A percentile compares a stretch with the other conserved stretches of the same genome.
phyloP scores from a whole-genome alignment of 192 early-diverging fungal genomes.

The Obelidium mucronatum region DNA sequence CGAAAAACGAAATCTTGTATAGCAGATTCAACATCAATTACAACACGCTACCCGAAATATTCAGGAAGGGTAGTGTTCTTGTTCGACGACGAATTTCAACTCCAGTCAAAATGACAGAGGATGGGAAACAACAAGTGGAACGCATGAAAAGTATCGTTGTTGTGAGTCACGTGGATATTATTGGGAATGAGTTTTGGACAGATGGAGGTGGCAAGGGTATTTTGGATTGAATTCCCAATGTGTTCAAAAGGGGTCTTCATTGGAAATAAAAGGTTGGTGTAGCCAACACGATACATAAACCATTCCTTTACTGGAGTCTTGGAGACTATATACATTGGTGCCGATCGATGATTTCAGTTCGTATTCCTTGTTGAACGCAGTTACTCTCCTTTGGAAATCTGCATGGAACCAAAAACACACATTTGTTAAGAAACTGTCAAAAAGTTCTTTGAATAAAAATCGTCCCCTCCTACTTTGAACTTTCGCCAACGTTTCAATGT shows the following conservation, averaged over 20 bases:
- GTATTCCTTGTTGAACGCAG: background rate
- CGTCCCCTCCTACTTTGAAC: background rate
- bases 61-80: constrained; percentile 86
- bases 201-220: background rate
- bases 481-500: background rate
- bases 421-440: background rate
- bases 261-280: constrained; percentile 10
- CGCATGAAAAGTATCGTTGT: constrained; percentile 41
- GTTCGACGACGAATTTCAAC: constrained; percentile 53
- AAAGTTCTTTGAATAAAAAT: background rate
- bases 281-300: constrained; percentile 21
- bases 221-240: background rate
- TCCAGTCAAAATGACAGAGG: constrained; percentile 26
- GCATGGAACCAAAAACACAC: background rate
- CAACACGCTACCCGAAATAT: constrained; percentile 81
- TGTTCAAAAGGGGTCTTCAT: constrained; percentile 1
- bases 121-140: constrained; percentile 29
- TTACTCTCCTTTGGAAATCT: constrained; percentile 1
- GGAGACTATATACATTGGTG: background rate
- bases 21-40: constrained; percentile 88
- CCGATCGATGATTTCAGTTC: background rate
- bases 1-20: constrained; percentile 94
- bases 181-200: constrained; percentile 56
- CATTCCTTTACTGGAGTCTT: constrained; percentile 1
- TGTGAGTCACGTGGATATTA: constrained; percentile 52